Conservation (phyloP, 1,284 basidiomycete species). For the Boletus semigastroideus region DNA sequence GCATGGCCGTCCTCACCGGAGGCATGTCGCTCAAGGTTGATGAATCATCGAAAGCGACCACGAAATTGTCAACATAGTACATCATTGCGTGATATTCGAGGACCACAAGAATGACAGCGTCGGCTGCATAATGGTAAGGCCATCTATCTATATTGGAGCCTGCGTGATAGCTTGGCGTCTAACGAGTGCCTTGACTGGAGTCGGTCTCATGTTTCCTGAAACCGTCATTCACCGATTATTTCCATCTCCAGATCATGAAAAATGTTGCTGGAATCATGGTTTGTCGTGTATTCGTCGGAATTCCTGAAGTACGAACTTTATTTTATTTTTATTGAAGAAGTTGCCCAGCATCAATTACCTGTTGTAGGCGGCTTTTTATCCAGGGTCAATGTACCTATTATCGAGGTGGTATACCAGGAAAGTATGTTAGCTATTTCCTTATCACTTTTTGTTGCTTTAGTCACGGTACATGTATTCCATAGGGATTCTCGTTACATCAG, state of each 20-base stretch:
- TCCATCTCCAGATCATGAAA: conserved; percentile 45
- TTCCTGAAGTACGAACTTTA: conserved; percentile 54
- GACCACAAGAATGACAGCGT: background rate
- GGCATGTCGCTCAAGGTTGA: too few relatives aligned
- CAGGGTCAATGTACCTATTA: conserved; percentile 59
- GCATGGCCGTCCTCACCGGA: too few relatives aligned
- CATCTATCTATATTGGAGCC: conserved; percentile 59
- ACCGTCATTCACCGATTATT: background rate
- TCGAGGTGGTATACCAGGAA: conserved; percentile 69
- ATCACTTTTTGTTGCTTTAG: background rate
- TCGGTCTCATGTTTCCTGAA: conserved; percentile 29
- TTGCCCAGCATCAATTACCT: background rate
- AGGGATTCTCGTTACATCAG: conserved; percentile 70
- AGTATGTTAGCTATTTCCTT: conserved; percentile 28
- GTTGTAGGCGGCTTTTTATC: conserved; percentile 58
- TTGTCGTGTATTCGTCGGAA: conserved; percentile 61
- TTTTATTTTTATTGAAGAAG: background rate
- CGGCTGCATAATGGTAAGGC: conserved; percentile 37
- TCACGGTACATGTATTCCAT: background rate
- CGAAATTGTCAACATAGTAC: too few relatives aligned
- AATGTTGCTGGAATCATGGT: conserved; percentile 55
- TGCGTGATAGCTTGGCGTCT: conserved; percentile 65
- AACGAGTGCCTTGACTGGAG: conserved; percentile 60
- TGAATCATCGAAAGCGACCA: too few relatives aligned
- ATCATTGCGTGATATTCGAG: too few relatives aligned